These are phyloP conservation scores for Metschnikowia similis DNA, from an alignment of 805 yeast genomes.

Conservation along the genomic window DNA sequence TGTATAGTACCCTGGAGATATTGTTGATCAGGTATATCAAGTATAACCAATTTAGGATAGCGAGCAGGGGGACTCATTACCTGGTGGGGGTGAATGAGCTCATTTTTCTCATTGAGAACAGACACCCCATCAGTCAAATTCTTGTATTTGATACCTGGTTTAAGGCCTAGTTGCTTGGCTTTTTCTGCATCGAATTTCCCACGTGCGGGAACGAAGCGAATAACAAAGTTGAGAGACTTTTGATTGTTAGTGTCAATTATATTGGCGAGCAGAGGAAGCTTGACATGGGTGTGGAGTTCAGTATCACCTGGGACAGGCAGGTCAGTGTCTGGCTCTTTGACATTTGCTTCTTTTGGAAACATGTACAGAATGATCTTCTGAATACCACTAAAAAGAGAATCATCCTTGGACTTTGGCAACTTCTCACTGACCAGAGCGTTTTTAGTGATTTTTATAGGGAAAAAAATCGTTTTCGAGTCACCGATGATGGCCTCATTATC, in stretches of 20 bases:
- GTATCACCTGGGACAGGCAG: conserved; percentile 33
- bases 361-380: conserved; percentile 44
- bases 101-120: conserved; percentile 58
- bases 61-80: conserved; percentile 61
- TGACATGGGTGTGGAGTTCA: conserved; percentile 37
- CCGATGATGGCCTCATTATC: conserved; percentile 27
- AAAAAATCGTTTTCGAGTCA: conserved; percentile 36
- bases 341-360: conserved; percentile 52
- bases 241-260: conserved; percentile 29
- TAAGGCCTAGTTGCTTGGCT: conserved; percentile 68
- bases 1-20: conserved; percentile 36
- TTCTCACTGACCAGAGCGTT: not conserved
- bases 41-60: conserved; percentile 57
- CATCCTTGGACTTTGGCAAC: not conserved
- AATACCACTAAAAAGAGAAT: conserved; percentile 16
- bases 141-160: conserved; percentile 57
- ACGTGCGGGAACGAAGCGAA: conserved; percentile 61
- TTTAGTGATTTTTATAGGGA: conserved; percentile 29
- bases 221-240: conserved; percentile 60
- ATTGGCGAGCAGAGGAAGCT: conserved; percentile 23
- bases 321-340: conserved; percentile 36
- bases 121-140: conserved; percentile 55
- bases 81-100: conserved; percentile 56
- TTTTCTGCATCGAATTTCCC: conserved; percentile 69
- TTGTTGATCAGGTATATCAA: conserved; percentile 63